A percentile compares a stretch with the other conserved stretches of the same genome.
Conservation (phyloP, 352 stramenopile genomes). For the Pythium apleroticum region DNA sequence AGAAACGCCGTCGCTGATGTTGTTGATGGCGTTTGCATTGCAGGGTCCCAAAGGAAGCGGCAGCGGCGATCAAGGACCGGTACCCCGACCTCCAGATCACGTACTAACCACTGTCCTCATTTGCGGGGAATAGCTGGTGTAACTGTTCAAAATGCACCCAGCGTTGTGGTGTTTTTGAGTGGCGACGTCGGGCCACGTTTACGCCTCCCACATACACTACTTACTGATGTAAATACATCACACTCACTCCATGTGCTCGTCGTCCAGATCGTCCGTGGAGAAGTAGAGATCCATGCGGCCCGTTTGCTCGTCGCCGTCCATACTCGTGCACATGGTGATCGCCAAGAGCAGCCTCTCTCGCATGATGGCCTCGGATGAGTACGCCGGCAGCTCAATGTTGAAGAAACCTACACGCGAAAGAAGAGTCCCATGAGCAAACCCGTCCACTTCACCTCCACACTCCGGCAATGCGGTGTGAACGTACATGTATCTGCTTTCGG, state of each 20-base stretch:
- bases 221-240: slow-evolving; percentile 2
- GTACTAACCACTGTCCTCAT: slow-evolving; percentile 26
- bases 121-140: not conserved
- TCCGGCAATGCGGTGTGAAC: not conserved
- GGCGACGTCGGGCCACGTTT: too few relatives aligned
- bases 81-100: slow-evolving; percentile 67
- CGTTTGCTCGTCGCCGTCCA: slow-evolving; percentile 76
- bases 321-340: slow-evolving; percentile 82
- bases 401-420: slow-evolving; percentile 54
- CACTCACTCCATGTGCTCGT: slow-evolving; percentile 57
- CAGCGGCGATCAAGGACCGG: slow-evolving; percentile 64
- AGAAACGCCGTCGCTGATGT: slow-evolving; percentile 9
- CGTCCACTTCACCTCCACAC: not conserved
- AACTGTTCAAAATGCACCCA: not conserved
- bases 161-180: not conserved
- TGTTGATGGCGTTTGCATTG: not conserved
- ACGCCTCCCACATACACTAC: not conserved
- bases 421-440: not conserved
- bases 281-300: slow-evolving; percentile 74
- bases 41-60: slow-evolving; percentile 84
- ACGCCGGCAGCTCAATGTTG: slow-evolving; percentile 81
- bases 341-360: slow-evolving; percentile 64
- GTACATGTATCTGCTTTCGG: slow-evolving; percentile 81
- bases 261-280: slow-evolving; percentile 55
- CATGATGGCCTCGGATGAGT: slow-evolving; percentile 72